These are phyloP conservation scores for Kodamaea neixiangensis DNA, from an alignment of 805 yeast genomes.

Conservation along the genomic window DNA sequence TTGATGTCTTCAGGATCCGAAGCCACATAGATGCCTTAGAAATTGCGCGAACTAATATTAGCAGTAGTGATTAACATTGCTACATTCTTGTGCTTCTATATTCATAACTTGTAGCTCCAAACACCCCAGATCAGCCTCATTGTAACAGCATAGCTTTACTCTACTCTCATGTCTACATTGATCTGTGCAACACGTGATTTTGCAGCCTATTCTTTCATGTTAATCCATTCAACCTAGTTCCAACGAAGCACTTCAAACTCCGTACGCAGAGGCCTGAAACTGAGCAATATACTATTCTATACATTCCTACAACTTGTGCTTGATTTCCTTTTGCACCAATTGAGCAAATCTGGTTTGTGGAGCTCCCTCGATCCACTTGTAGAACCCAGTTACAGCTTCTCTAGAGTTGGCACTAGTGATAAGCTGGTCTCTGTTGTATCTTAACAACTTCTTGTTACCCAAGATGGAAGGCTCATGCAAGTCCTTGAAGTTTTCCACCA, in stretches of 20 bases:
- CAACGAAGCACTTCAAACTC: too few species aligned
- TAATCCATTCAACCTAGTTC: too few species aligned
- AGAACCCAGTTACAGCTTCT: constrained; percentile 70
- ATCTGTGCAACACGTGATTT: background rate
- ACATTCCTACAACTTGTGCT: constrained; percentile 56
- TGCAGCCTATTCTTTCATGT: background rate
- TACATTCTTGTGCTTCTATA: too few species aligned
- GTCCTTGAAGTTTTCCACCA: constrained; percentile 36
- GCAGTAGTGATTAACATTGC: too few species aligned
- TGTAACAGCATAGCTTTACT: too few species aligned
- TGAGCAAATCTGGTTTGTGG: constrained; percentile 69
- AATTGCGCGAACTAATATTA: too few species aligned
- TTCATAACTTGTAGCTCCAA: too few species aligned
- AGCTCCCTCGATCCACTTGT: constrained; percentile 67
- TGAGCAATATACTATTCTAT: background rate
- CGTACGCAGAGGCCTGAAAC: too few species aligned
- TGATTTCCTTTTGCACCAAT: constrained; percentile 53
- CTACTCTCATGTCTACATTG: background rate
- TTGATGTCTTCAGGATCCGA: too few species aligned
- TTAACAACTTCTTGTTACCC: constrained; percentile 48
- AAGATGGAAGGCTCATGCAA: constrained; percentile 49
- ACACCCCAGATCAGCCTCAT: too few species aligned
- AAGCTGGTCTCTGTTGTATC: constrained; percentile 40
- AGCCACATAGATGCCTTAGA: too few species aligned
- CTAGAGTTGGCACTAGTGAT: constrained; percentile 54